These are phyloP conservation scores for Naegleria fowleri DNA, from an alignment of 208 protist genomes.

Conservation along the genomic window DNA sequence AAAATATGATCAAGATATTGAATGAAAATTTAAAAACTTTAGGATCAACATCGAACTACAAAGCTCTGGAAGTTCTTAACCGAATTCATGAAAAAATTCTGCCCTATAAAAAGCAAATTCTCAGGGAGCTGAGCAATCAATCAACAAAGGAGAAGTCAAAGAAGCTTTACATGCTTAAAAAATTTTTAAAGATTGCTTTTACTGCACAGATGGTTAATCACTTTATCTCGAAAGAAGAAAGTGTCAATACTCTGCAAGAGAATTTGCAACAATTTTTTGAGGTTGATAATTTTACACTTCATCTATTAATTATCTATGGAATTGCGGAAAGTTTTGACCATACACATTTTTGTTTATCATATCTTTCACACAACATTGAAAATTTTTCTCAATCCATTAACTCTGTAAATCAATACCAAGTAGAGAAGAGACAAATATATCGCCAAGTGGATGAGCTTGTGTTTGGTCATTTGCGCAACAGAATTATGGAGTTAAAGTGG, in stretches of 20 bases:
- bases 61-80: background rate
- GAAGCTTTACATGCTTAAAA: background rate
- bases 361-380: background rate
- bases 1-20: background rate
- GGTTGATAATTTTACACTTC: background rate
- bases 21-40: background rate
- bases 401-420: background rate
- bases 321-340: slow-evolving; percentile 7
- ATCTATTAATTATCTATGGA: background rate
- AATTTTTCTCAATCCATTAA: background rate
- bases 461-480: background rate
- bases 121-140: background rate
- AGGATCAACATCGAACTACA: background rate
- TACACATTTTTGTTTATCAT: background rate
- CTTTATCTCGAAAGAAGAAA: background rate
- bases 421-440: background rate
- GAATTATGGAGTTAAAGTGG: background rate
- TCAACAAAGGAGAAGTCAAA: background rate
- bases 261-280: background rate
- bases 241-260: background rate
- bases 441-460: background rate
- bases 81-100: background rate
- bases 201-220: background rate
- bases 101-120: background rate
- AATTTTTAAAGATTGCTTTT: background rate